Base-by-base conservation (phyloP, 2,329 filamentous ascomycete genomes). In the Ophiostoma novo-ulmi region DNA sequence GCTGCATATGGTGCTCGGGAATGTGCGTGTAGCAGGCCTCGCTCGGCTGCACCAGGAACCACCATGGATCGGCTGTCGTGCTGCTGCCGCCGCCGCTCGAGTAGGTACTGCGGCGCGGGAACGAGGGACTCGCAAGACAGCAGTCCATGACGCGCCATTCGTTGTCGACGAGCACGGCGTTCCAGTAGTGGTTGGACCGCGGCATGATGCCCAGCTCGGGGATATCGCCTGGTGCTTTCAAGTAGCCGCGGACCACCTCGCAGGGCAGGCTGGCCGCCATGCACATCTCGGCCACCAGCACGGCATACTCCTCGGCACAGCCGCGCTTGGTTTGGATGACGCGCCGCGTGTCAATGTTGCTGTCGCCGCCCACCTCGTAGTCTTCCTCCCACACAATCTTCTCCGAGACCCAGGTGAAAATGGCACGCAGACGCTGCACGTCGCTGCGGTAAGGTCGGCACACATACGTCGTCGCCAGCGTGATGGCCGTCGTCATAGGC, bases 91-190 rank as follows among this genome's bases (percentile, higher is more conserved):
- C 36, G n/a, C 73, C 73, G 75, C 87, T 91, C 17, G 93, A 96
- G 80, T 96, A 98, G 41, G 88, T 83, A 20, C 83, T 84, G 67
- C 96, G 87, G 71, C 87, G 89, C 11, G 95, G 94, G 76, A 98
- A 93, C 0, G 94, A 97, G 14, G 94, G 94, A 73, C 91, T 94
- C 4, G 95, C 93, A 67, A 99, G 84, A 48, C 93, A 96, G 78
- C 93, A 95, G 79, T 99, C 95, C 82, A 99, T 92, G 74, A 98
- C 91, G 68, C 95, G 91, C 95, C 95, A 99, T 80, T 97, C 93
- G 31, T 91, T 90, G 78, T 99, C 95, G 10, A 97, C 89, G 48
- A 97, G 82, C 22, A 98, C 92, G 0, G 93, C 89, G 75, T 99
- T 99, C 95, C 95, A 99, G 89, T 91, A 98, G 80, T 99, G 95